A percentile compares a stretch with the other conserved stretches of the same genome.
Evolutionary conservation across 2,329 filamentous ascomycete genomes (phyloP).

Genomic region (Aspergillus puulaauensis): DNA sequence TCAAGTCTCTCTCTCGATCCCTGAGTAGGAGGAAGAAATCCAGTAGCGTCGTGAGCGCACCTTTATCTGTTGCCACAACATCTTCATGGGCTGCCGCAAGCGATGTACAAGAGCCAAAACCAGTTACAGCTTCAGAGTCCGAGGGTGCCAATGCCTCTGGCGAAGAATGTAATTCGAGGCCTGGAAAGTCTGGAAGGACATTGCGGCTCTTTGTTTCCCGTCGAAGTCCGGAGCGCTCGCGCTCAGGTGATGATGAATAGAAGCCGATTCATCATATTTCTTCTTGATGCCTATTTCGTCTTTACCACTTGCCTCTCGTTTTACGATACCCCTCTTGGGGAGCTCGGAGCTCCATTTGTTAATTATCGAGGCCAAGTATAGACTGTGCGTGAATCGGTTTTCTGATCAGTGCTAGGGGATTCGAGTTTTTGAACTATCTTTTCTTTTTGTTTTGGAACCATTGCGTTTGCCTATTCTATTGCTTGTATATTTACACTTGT

Average conservation of each 20-base stretch:
- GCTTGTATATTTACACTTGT: neutral
- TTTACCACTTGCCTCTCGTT: neutral
- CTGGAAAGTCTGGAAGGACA: conserved; percentile 26
- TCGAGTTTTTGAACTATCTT: neutral
- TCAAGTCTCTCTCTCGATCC: conserved; percentile 41
- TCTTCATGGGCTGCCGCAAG: conserved; percentile 17
- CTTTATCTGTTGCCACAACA: conserved; percentile 23
- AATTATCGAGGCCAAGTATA: neutral
- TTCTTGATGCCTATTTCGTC: neutral
- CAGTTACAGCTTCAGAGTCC: neutral
- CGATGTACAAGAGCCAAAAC: neutral
- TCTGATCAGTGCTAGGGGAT: neutral
- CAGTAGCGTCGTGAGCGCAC: conserved; percentile 27
- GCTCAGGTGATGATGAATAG: conserved; percentile 4
- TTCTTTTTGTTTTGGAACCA: neutral
- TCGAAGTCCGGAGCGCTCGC: conserved; percentile 8
- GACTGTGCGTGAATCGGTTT: neutral
- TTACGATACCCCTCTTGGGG: neutral
- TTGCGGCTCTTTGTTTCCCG: conserved; percentile 20
- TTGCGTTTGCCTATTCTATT: neutral
- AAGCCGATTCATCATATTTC: neutral
- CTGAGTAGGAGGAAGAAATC: conserved; percentile 39
- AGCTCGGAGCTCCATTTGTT: neutral
- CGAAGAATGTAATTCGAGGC: conserved; percentile 11
- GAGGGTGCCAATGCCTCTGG: conserved; percentile 6